Base-by-base conservation (phyloP, 305 asterid species). In the Caryopteris hybrid region DNA sequence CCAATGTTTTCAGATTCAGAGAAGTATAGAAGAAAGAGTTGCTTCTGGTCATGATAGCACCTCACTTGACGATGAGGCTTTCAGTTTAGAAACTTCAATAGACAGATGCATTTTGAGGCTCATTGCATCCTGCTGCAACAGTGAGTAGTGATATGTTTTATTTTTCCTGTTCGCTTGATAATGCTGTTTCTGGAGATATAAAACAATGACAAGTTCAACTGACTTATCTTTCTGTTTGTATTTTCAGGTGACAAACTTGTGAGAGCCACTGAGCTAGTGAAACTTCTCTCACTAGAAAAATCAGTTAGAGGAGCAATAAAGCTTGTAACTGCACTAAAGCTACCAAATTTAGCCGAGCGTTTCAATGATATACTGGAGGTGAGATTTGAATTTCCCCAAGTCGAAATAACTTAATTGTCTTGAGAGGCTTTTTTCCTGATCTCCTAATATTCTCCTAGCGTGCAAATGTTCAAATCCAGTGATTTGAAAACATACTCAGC, bases 51-150 rank as follows among this genome's bases (percentile, higher is more conserved):
- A 68, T 62, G 91, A 89, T 68, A 76, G 83, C 33, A 73, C 82
- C 55, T 79, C 88, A 48, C 95, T 95, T 41, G 97, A 91, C 8
- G 97, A 91, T 13, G 94, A 91, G 82, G 96, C 94, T 63, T 95
- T 91, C 79, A 78, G 79, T 78, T 81, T 79, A 38, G 98, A 95
- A 78, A 77, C 85, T 39, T 87, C 95, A 66, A 81, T 89, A 61
- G 97, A 89, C 73, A 78, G 94, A 82, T 91, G 99, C 89, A 91
- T 92, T 77, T 80, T 91, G 86, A 88, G 95, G 86, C 96, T 95
- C 66, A 95, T 95, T 57, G 94, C 92, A 53, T 88, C 98, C 57
- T 89, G 98, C 82, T 91, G 98, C 85, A 88, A 85, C 46, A 85
- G 98, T 88, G 33, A 73, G 84, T 79, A 59, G 48, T 43, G n/a